A percentile compares a stretch with the other conserved stretches of the same genome.
These are phyloP conservation scores for Bacidia rubella DNA, from an alignment of 495 filamentous ascomycete species.

Conservation along the genomic window DNA sequence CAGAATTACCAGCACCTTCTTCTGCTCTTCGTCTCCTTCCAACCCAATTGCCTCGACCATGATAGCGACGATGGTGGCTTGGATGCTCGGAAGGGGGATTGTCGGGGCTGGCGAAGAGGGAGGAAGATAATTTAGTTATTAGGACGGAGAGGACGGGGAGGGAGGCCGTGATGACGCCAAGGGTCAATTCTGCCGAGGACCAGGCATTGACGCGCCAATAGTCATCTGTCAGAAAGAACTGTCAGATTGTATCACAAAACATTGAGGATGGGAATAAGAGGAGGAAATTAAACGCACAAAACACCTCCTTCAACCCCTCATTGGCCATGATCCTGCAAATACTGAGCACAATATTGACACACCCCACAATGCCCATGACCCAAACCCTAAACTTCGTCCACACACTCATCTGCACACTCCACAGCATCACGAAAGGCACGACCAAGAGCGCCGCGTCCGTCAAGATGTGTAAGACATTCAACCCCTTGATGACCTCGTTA, in stretches of 20 bases:
- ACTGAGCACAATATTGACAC: background rate
- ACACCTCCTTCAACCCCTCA: background rate
- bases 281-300: background rate
- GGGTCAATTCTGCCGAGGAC: background rate
- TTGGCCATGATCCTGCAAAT: background rate
- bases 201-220: too few species aligned
- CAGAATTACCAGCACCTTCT: too few species aligned
- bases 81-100: too few species aligned
- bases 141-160: background rate
- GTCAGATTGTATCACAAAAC: background rate
- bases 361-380: background rate
- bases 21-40: too few species aligned
- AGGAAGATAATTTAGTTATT: too few species aligned
- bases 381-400: background rate
- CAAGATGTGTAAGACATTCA: background rate
- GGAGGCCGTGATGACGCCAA: background rate
- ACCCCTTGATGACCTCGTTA: background rate
- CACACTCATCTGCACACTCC: background rate
- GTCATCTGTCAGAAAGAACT: background rate
- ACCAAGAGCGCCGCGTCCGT: background rate
- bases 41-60: too few species aligned
- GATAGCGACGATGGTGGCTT: too few species aligned
- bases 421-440: background rate
- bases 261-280: background rate
- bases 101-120: too few species aligned